A percentile compares a stretch with the other conserved stretches of the same genome.
Evolutionary conservation across 2,329 filamentous ascomycete genomes (phyloP).

Genomic region (Colletotrichum chrysophilum): DNA sequence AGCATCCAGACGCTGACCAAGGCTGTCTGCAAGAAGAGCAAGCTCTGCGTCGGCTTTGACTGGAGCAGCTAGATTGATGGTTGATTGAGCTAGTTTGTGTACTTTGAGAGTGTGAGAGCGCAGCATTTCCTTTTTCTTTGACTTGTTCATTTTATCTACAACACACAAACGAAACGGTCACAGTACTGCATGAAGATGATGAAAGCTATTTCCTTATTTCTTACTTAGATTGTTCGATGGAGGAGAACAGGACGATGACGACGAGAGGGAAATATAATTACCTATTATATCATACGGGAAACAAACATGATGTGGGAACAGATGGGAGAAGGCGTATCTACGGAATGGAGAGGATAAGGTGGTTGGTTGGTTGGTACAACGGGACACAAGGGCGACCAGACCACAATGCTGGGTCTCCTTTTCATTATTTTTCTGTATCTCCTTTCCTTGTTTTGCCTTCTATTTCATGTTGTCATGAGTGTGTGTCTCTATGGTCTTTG

Average conservation of each 20-base stretch:
- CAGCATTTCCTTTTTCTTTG: background rate
- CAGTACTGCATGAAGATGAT: background rate
- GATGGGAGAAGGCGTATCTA: background rate
- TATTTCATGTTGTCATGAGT: background rate
- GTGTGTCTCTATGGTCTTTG: background rate
- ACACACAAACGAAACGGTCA: background rate
- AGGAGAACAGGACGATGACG: fast-evolving
- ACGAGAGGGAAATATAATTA: background rate
- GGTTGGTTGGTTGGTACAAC: background rate
- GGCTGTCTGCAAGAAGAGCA: constrained; percentile 52
- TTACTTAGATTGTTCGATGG: background rate
- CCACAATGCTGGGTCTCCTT: constrained; percentile 18
- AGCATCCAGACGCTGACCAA: constrained; percentile 53
- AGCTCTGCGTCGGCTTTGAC: constrained; percentile 30
- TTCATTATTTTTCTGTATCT: background rate
- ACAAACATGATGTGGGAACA: background rate
- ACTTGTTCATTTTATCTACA: background rate
- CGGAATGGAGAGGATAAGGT: background rate
- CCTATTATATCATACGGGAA: background rate
- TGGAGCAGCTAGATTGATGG: constrained; percentile 12
- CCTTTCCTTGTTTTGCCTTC: background rate
- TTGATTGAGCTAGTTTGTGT: background rate
- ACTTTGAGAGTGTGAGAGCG: background rate
- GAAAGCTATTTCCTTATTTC: background rate
- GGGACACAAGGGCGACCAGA: constrained; percentile 21